Evolutionary conservation across 2,329 filamentous ascomycete genomes (phyloP), one percentile per base, ranked within the genome.

Genomic region (Fusarium sacchari): DNA sequence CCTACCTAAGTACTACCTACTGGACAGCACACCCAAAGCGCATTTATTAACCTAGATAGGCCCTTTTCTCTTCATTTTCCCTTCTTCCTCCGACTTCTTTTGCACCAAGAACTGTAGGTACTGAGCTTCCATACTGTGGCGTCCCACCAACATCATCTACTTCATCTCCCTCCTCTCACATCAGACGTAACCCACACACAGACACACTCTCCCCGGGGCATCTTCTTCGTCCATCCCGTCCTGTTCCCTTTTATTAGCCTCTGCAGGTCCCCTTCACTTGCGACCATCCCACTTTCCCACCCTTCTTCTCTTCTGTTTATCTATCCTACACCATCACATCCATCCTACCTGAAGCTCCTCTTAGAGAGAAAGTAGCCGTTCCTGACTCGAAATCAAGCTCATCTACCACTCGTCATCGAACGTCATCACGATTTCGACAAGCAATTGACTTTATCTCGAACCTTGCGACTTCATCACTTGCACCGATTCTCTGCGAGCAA

Each of bases 201-300:
- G 42, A 66, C 26, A 8, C 52, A 50, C 61, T 39, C 50, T 58
- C 68, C 64, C 24, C 62, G n/a, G n/a, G n/a, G n/a, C n/a, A 28
- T 65, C 58, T 56, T 63, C 69, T 30, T 73, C 65, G 57, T 62
- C 39, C 40, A 58, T 67, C 43, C 30, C n/a, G 26, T 37, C 43
- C 30, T 28, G 26, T 37, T 68, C 26, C 69, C 66, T 76, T 75
- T 75, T 71, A 70, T 75, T 71, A 70, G 71, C 62, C 70, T 71
- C 75, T 72, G 71, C 75, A 69, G 40, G 72, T 67, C 71, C 73
- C 66, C 70, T 62, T 73, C 64, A 64, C 63, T 53, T 62, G 50
- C 73, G 67, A 60, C 67, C 73, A 65, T 74, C 62, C 60, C 55
- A 50, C 65, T 69, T 73, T 71, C 69, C 55, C 71, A 50, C 70